phyloP scores from a whole-genome alignment of 2,329 filamentous ascomycete species.

The Phialophora chinensis region DNA sequence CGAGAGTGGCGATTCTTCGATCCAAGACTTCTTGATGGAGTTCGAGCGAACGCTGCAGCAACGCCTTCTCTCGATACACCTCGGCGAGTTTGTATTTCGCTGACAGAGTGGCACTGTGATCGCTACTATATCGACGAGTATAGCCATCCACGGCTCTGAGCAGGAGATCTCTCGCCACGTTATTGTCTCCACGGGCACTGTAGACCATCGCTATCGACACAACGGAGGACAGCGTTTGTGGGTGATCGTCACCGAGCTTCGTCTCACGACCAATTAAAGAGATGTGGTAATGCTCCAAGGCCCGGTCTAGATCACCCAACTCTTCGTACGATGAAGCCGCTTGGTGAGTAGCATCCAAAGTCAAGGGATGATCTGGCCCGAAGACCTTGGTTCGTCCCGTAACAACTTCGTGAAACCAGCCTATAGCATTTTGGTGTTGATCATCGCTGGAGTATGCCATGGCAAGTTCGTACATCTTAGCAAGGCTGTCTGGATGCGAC shows the following conservation, averaged over 20 bases:
- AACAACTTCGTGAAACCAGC: not conserved
- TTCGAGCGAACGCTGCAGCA: not conserved
- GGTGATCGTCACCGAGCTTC: not conserved
- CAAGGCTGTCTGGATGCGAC: not conserved
- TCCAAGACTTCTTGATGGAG: not conserved
- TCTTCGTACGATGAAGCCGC: not conserved
- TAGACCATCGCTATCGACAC: not conserved
- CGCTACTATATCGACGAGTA: not conserved
- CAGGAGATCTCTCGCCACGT: not conserved
- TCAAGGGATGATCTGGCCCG: not conserved
- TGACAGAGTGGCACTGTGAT: not conserved
- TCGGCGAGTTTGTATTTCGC: not conserved
- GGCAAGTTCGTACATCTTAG: constrained; percentile 3
- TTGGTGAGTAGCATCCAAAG: not conserved
- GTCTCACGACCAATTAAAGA: not conserved
- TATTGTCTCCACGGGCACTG: not conserved
- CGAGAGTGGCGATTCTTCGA: not conserved
- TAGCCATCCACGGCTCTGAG: not conserved
- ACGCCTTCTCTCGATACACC: not conserved
- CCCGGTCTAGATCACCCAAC: not conserved
- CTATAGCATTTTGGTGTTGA: constrained; percentile 2
- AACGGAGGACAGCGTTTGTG: not conserved
- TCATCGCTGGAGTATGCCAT: constrained; percentile 1
- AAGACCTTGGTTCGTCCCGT: not conserved
- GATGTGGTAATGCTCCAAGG: not conserved